phyloP scores from a whole-genome alignment of 176 grass and related monocot genomes.

The Alloteropsis semialata region DNA sequence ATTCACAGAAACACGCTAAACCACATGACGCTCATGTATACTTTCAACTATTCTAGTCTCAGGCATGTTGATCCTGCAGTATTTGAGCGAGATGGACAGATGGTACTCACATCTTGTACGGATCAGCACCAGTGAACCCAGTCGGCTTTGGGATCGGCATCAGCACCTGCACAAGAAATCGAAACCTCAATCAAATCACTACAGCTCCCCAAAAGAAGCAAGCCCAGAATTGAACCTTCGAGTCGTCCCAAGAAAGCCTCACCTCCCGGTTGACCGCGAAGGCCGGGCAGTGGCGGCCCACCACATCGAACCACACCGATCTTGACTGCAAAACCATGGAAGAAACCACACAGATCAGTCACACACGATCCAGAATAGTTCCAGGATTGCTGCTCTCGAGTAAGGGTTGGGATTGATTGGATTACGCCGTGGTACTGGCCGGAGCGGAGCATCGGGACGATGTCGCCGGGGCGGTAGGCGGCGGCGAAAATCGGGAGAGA shows the following conservation, averaged over 20 bases:
- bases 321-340: slow-evolving; percentile 54
- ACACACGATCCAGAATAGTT: too few relatives aligned
- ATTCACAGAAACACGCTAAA: neutral
- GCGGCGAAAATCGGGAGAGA: slow-evolving; percentile 18
- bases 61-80: neutral
- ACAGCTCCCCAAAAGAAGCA: neutral
- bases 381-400: neutral
- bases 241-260: slow-evolving; percentile 20
- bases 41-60: neutral
- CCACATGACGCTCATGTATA: neutral
- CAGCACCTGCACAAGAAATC: slow-evolving; percentile 63
- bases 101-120: slow-evolving; percentile 81
- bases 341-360: slow-evolving; percentile 38
- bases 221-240: neutral
- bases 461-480: slow-evolving; percentile 79
- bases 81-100: neutral
- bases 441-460: slow-evolving; percentile 81
- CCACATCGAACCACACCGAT: slow-evolving; percentile 81
- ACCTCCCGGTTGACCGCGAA: slow-evolving; percentile 97
- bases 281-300: slow-evolving; percentile 79
- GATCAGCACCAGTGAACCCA: slow-evolving; percentile 88
- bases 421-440: slow-evolving; percentile 92
- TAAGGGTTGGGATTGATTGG: neutral
- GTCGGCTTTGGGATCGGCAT: slow-evolving; percentile 90
- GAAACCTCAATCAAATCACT: slow-evolving; percentile 24